Percentiles rank a stretch among this genome's conserved stretches.
Conservation (phyloP, 2,329 filamentous ascomycete species). For the Trichophyton equinum region DNA sequence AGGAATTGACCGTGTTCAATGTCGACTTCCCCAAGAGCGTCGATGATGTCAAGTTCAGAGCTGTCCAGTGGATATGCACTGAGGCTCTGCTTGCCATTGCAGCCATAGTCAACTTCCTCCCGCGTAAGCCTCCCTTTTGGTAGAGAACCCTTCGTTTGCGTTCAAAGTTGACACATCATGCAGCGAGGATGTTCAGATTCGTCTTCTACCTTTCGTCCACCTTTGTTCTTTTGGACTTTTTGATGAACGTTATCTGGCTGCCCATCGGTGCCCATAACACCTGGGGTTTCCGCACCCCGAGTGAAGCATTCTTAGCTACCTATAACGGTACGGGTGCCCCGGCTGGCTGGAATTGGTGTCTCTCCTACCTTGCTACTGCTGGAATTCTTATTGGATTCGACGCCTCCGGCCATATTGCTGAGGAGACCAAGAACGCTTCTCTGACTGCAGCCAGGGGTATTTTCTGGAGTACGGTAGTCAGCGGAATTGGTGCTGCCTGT, state of each 20-base stretch:
- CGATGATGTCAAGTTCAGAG: constrained; percentile 44
- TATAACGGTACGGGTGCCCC: constrained; percentile 47
- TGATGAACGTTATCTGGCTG: constrained; percentile 49
- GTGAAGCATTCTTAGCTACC: constrained; percentile 49
- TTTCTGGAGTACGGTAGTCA: constrained; percentile 48
- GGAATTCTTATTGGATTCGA: constrained; percentile 51
- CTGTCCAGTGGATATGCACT: constrained; percentile 49
- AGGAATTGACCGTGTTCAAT: constrained; percentile 48
- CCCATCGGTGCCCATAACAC: constrained; percentile 45
- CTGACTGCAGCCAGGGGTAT: constrained; percentile 46
- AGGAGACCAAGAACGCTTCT: constrained; percentile 48
- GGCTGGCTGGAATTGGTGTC: constrained; percentile 50
- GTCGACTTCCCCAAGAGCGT: constrained; percentile 43
- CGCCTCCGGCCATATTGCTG: constrained; percentile 48
- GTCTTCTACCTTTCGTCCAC: constrained; percentile 41
- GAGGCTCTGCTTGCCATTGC: constrained; percentile 41
- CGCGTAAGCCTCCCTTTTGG: constrained; percentile 28
- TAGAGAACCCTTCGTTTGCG: too few relatives aligned
- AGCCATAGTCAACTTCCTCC: constrained; percentile 39
- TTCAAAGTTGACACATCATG: not conserved
- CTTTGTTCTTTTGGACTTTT: constrained; percentile 46
- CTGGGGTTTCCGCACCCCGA: constrained; percentile 45
- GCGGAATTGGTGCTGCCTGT: constrained; percentile 43
- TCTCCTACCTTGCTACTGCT: constrained; percentile 49
- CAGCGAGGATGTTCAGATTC: constrained; percentile 36